Percentiles rank a stretch among this genome's conserved stretches.
Conservation (phyloP, 345 rosid species). For the Melastoma malabathricum region DNA sequence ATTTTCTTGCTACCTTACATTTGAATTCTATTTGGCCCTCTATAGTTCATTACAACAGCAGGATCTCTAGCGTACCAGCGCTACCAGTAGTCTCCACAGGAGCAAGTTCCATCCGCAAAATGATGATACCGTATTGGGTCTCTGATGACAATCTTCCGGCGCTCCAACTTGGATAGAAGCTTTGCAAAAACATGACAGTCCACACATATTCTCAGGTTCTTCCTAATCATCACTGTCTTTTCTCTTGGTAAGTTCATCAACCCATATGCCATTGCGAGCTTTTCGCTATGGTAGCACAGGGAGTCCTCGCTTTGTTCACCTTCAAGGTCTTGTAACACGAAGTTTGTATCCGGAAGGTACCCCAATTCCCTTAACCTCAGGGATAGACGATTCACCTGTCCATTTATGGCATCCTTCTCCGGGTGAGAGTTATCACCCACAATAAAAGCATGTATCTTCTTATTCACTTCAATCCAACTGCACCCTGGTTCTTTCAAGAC, state of each 20-base stretch:
- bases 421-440: slow-evolving; percentile 58
- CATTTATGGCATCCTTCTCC: slow-evolving; percentile 24
- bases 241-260: slow-evolving; percentile 21
- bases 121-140: slow-evolving; percentile 63
- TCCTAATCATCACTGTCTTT: slow-evolving; percentile 47
- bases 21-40: too few species aligned
- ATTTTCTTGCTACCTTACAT: too few species aligned
- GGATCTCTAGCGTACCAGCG: too few species aligned
- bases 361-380: slow-evolving; percentile 30
- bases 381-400: slow-evolving; percentile 23
- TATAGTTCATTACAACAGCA: too few species aligned
- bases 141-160: slow-evolving; percentile 35
- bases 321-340: slow-evolving; percentile 54
- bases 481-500: slow-evolving; percentile 58
- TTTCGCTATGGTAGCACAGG: slow-evolving; percentile 51
- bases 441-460: slow-evolving; percentile 50
- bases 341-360: slow-evolving; percentile 53
- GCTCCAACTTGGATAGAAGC: slow-evolving; percentile 40
- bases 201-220: slow-evolving; percentile 55
- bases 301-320: slow-evolving; percentile 62
- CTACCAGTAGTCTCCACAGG: slow-evolving; percentile 58
- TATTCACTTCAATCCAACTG: slow-evolving; percentile 62
- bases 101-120: slow-evolving; percentile 43
- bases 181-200: slow-evolving; percentile 57
- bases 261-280: slow-evolving; percentile 48